Evolutionary conservation across 2,329 filamentous ascomycete genomes (phyloP), one percentile per base, ranked within the genome.

Genomic region (Rutstroemia sp.): DNA sequence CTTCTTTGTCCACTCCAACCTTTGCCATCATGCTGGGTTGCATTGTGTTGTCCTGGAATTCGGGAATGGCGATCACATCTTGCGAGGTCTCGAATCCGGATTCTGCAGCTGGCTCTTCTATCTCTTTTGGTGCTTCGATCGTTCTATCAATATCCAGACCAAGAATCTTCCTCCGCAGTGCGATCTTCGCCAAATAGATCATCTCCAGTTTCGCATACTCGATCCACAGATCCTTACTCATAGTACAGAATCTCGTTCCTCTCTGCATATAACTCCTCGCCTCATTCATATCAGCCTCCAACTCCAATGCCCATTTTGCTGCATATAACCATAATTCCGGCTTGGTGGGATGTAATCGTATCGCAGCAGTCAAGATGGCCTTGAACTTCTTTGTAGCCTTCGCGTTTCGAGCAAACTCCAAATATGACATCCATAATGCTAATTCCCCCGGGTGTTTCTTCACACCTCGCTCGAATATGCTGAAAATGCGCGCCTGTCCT

Each of bases 121-220:
- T 75, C 21, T 76, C 74, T 47, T 80, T 69, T 50, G 71, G 65
- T 60, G 72, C 68, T 23, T 72, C 70, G 2, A 70, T 70, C 8
- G 70, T 71, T 54, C 74, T 73, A 46, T 72, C 72, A 5, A 71
- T 72, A 61, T 86, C 82, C 57, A 88, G 70, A 3, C 84, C 85
- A 56, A 89, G 69, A 54, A 88, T 81, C 64, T 78, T 79, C 71
- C 86, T 84, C 69, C 90, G 82, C 59, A 82, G 83, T 57, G 88
- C 84, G 67, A 97, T 83, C 73, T 88, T 91, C 51, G 81, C 83
- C 56, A 97, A 78, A 77, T 95, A 97, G 60, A 94, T 86, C 83
- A 96, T 90, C 76, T 99, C 94, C 67, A 92, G 79, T 68, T 88
- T 86, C 8, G 88, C 87, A 69, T 96, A 97, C 73, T 96, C 89